These are phyloP conservation scores for Neurospora sp. DNA, from an alignment of 495 filamentous ascomycete species.

Conservation along the genomic window DNA sequence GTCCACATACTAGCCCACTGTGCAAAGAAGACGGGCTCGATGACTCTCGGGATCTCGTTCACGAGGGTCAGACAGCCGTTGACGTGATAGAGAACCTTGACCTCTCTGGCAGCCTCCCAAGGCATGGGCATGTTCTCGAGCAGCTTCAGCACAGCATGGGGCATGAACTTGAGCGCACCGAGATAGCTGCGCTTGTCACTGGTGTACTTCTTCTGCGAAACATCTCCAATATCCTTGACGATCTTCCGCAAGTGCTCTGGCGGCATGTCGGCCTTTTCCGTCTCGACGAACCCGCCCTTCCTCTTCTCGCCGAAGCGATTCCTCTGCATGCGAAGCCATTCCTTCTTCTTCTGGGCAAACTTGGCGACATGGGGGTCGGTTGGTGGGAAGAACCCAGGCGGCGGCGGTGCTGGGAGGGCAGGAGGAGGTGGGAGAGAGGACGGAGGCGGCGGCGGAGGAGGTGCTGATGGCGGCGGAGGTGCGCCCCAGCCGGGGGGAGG, in stretches of 20 bases:
- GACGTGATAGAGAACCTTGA: constrained; percentile 97
- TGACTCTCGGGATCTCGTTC: constrained; percentile 93
- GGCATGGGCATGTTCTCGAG: constrained; percentile 99
- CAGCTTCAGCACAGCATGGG: constrained; percentile 97
- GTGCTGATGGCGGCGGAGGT: constrained; percentile 37
- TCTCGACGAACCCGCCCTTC: constrained; percentile 92
- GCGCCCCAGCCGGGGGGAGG: constrained; percentile 47
- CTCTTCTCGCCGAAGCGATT: constrained; percentile 95
- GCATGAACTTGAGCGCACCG: constrained; percentile 98
- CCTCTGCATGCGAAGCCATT: constrained; percentile 90
- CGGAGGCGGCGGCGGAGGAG: constrained; percentile 65
- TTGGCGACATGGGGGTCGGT: constrained; percentile 83
- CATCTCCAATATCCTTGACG: constrained; percentile 96
- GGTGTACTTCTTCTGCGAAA: constrained; percentile 98
- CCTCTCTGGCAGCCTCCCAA: constrained; percentile 91
- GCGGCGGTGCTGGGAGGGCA: constrained; percentile 64
- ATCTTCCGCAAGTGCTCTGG: constrained; percentile 98
- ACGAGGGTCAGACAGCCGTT: constrained; percentile 96
- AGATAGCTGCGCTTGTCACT: constrained; percentile 98
- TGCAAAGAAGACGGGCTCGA: constrained; percentile 96
- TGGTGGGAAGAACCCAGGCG: constrained; percentile 78
- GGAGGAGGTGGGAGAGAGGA: constrained; percentile 63
- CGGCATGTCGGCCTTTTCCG: constrained; percentile 98
- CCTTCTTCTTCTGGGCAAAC: constrained; percentile 96
- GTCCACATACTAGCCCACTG: constrained; percentile 99